A percentile compares a stretch with the other conserved stretches of the same genome.
Conservation (phyloP, 805 yeast species). For the Monosporozyma aquatica region DNA sequence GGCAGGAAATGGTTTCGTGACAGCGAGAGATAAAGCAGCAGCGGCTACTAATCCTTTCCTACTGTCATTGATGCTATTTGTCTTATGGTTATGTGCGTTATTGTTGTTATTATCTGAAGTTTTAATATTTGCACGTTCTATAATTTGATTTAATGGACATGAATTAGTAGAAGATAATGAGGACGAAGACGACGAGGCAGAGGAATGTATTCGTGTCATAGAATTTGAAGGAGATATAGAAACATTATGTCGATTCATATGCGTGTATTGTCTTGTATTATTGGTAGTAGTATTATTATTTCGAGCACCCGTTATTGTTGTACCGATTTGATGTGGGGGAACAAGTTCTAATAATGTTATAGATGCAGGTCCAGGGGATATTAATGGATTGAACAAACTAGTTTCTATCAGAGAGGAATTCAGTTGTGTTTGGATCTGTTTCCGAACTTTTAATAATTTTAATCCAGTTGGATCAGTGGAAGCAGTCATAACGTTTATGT, state of each 20-base stretch:
- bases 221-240: not conserved
- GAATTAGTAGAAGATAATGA: too few relatives aligned
- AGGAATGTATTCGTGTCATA: not conserved
- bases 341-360: conserved; percentile 24
- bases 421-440: conserved; percentile 9
- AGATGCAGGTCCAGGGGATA: conserved; percentile 42
- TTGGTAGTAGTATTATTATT: not conserved
- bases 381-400: conserved; percentile 17
- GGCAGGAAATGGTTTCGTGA: conserved; percentile 61
- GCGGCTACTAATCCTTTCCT: conserved; percentile 47
- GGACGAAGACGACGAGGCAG: not conserved
- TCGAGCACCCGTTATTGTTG: not conserved
- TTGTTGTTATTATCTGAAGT: too few relatives aligned
- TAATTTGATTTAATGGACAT: too few relatives aligned
- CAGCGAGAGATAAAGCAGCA: conserved; percentile 77
- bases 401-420: conserved; percentile 6
- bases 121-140: too few relatives aligned
- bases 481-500: conserved; percentile 3
- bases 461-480: conserved; percentile 3
- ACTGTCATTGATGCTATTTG: conserved; percentile 1
- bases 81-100: not conserved
- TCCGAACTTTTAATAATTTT: conserved; percentile 9
- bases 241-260: not conserved
- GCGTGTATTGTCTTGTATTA: not conserved
- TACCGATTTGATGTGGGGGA: not conserved